Base-by-base conservation (phyloP, 176 grass and related monocot genomes). In the Paspalum notatum region DNA sequence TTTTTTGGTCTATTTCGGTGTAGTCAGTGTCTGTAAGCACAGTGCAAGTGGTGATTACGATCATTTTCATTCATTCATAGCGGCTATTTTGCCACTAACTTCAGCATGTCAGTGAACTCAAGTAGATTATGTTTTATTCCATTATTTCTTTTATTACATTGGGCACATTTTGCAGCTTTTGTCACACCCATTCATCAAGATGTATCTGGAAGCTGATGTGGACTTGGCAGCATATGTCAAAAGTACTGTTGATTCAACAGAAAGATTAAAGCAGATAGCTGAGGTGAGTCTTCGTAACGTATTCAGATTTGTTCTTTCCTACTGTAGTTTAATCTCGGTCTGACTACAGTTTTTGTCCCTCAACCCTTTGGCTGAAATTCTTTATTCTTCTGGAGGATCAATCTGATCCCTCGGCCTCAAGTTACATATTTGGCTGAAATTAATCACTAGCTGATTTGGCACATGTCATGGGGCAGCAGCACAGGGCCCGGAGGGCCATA, bases 181-280 rank as follows among this genome's bases (percentile, higher is more conserved):
- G 74, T 91, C 79, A 42, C 95, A 98, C 71, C 90, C 95, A 75
- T 98, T 95, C 67, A 90, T 98, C 50, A 98, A 81, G 61, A 95
- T 60, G 51, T 98, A 98, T 64, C 84, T 79, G 64, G 70, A 76
- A 70, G 39, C 53, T 38, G 15, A 46, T 48, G 92, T 95, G 62
- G 86, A 98, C 50, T 90, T 98, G 73, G 71, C 82, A 84, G 86
- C 77, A 79, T 98, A 98, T 56, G 66, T 91, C 48, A 83, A 72
- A 79, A 89, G 88, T 78, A 71, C 93, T 87, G 91, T 98, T 86
- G 87, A 98, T 82, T 88, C 90, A 43, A 86, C 60, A 66, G 85
- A 91, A 53, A 92, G 90, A 76, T 83, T 91, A 74, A 98, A 98
- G 76, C 90, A 95, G 76, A 91, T 91, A 72, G 90, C 95, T 72